Evolutionary conservation across 2,329 filamentous ascomycete genomes (phyloP).

Genomic region (Xylariomycetidae sp.): DNA sequence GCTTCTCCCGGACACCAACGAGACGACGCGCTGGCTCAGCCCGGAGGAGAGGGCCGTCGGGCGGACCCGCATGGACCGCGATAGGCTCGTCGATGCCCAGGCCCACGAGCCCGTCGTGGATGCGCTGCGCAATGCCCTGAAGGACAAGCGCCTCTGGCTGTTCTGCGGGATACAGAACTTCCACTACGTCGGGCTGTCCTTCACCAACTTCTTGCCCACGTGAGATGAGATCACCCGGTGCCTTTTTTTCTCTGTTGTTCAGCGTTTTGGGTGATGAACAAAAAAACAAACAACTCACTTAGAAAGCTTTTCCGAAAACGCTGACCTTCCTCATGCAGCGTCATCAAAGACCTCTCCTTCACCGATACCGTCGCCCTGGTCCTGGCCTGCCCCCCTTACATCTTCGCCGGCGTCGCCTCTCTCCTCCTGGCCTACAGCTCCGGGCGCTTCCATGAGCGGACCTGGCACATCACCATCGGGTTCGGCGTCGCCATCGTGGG

Average conservation of each 20-base stretch:
- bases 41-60: slow-evolving; percentile 35
- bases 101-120: slow-evolving; percentile 34
- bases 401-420: slow-evolving; percentile 40
- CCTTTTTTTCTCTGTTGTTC: too few relatives aligned
- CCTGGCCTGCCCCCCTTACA: slow-evolving; percentile 47
- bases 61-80: slow-evolving; percentile 27
- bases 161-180: slow-evolving; percentile 44
- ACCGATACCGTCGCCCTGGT: slow-evolving; percentile 43
- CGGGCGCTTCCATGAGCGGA: slow-evolving; percentile 42
- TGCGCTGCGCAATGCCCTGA: slow-evolving; percentile 41
- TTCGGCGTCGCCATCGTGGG: slow-evolving; percentile 36
- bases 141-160: slow-evolving; percentile 45
- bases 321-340: slow-evolving; percentile 31
- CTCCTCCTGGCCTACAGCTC: slow-evolving; percentile 44
- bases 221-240: too few relatives aligned
- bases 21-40: slow-evolving; percentile 36
- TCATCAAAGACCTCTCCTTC: slow-evolving; percentile 24
- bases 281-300: too few relatives aligned
- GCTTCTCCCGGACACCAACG: slow-evolving; percentile 29
- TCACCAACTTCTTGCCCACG: slow-evolving; percentile 33
- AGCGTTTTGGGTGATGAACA: too few relatives aligned
- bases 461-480: slow-evolving; percentile 43
- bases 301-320: slow-evolving; percentile 20
- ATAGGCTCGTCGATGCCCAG: slow-evolving; percentile 1
- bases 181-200: slow-evolving; percentile 3